Evolutionary conservation across 176 grass and related monocot species (phyloP), one percentile per base, ranked within the genome.

Genomic region (Cocos nucifera): DNA sequence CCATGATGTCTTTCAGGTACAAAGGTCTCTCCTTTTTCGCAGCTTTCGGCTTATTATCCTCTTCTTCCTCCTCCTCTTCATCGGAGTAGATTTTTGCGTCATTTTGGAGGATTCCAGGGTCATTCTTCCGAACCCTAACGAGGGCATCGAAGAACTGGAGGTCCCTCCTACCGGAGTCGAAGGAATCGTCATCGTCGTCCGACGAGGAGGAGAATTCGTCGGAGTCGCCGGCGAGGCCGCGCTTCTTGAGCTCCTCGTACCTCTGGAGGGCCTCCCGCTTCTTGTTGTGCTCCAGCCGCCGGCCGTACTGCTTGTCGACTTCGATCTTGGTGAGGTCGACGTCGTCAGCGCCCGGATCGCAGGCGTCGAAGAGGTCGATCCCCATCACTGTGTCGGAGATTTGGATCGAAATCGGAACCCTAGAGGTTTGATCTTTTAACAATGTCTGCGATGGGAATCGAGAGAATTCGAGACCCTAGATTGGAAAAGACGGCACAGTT

Each of bases 1-100:
- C 93, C 35, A 82, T 87, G 1, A 92, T 77, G 18, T 98, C 93
- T 70, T 98, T 98, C n/a, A 98, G 79, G 65, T 96, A 96, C 55
- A 88, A 15, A 7, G 84, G 84, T 17, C 68, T 73, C 78, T 89
- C 84, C 60, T 88, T 98, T 78, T 83, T 92, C 19, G 51, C n/a
- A 65, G 75, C 74, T 61, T 76, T 73, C 4, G 50, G 73, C 56
- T 77, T 63, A 10, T 26, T 59, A 3, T 57, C 54, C 69, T 1
- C 51, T 50, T 53, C 26, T 49, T 54, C 67, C n/a, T 69, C 64
- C 0, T 69, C 68, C 18, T 56, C 74, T 3, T 18, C 72, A 51
- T 82, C 81, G 24, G 77, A 76, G 51, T 88, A 98, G 15, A 92
- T 62, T 66, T 83, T 88, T 7, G 66, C 76, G 49, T 83, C 50